Base-by-base conservation (phyloP, 2,329 filamentous ascomycete species). In the Aspergillus candidus region DNA sequence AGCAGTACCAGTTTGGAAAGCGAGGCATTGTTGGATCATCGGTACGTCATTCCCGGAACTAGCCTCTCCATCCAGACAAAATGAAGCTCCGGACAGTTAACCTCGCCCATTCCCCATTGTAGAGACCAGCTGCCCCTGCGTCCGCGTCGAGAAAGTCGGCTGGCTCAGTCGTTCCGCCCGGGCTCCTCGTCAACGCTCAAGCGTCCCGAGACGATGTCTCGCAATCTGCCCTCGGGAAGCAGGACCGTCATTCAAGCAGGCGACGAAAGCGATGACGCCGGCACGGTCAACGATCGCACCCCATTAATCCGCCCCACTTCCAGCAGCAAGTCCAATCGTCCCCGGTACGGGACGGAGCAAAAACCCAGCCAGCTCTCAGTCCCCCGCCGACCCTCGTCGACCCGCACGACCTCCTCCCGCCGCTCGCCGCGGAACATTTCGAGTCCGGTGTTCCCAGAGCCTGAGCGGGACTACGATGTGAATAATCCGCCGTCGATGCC, bases 1-100 rank as follows among this genome's bases (percentile, higher is more conserved):
- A 97, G 91, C 69, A 83, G 78, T 56, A 89, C 86, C 1, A 97
- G 91, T 65, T 72, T 97, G 51, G 91, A 96, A 54, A 96, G 89
- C 64, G 84, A 94, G 61, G 83, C 80, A 6, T 71, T 97, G 54
- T 72, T 97, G 13, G 91, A 97, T 67, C 91, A 97, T 66, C 80
- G 88, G 82, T 86, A 69, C 49, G 70, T 51, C 38, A 36, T 38
- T 18, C n/a, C 11, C 35, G 4, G 4, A 29, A 27, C 32, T 30
- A 12, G 35, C 43, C 15, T 14, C 15, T 30, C 15, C 11, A n/a
- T 35, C 13, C 27, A 35, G 11, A 3, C 12, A 13, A 18, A 38
- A 30, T 40, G 35, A 22, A 29, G 15, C 32, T 33, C 17, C 14
- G 36, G 7, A 27, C 38, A 43, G 39, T 42, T 52, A 38, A 50